Conservation (phyloP, 257 asterid species). For the Verbena officinalis region DNA sequence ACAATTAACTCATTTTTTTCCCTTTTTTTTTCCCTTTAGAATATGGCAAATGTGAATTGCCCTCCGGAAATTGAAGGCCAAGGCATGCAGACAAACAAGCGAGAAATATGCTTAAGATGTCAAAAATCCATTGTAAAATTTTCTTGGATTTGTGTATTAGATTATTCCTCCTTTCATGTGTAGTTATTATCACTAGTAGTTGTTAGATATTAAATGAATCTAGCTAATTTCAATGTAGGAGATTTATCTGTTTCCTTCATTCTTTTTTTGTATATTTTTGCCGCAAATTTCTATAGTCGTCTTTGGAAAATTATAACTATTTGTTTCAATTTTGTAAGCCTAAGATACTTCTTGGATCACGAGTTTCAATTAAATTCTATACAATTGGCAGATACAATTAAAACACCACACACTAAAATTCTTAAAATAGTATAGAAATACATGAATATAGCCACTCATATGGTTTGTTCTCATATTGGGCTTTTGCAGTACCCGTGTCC, state of each 20-base stretch:
- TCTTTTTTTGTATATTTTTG: neutral
- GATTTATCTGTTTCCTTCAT: neutral
- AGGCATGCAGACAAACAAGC: no score
- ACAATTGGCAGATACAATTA: no score
- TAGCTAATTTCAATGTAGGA: neutral
- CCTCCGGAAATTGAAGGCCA: conserved; percentile 56
- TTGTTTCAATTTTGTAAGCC: no score
- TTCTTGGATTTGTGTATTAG: neutral
- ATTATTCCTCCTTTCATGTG: neutral
- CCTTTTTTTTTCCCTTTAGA: conserved; percentile 37
- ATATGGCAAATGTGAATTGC: conserved; percentile 71
- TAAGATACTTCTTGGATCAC: no score
- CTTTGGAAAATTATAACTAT: no score
- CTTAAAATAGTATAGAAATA: no score
- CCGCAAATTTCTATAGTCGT: no score
- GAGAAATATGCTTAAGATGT: neutral
- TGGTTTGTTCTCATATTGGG: no score
- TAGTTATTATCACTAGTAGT: conserved; percentile 17
- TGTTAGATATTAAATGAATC: neutral
- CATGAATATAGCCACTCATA: no score
- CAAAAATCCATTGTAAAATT: conserved; percentile 18
- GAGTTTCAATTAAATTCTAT: no score
- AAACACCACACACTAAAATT: no score
- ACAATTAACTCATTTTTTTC: neutral
- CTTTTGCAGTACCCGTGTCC: no score